Conservation (phyloP, 257 asterid species). For the Penstemon newberryi region DNA sequence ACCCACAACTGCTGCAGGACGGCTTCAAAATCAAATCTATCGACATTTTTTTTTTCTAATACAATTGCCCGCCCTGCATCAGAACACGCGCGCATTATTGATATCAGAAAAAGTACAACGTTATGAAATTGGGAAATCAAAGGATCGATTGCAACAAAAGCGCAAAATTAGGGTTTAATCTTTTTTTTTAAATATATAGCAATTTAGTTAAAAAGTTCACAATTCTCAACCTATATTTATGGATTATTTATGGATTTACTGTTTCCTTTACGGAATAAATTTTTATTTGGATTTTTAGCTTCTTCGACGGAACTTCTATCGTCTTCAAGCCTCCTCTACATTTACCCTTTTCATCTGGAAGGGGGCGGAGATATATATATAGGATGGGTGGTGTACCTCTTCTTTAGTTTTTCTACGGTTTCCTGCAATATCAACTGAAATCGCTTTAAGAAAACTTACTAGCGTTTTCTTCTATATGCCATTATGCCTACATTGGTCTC, state of each 20-base stretch:
- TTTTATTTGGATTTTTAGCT: constrained; percentile 10
- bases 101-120: background rate
- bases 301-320: constrained; percentile 1
- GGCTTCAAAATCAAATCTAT: constrained; percentile 79
- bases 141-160: background rate
- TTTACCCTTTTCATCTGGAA: background rate
- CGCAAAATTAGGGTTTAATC: constrained; percentile 30
- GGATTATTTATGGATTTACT: background rate
- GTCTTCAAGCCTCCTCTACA: no score
- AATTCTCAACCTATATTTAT: constrained; percentile 17
- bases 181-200: background rate
- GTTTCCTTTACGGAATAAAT: background rate
- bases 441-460: background rate
- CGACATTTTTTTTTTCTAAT: constrained; percentile 40
- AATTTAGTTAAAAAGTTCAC: background rate
- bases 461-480: no score
- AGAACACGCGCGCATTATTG: background rate
- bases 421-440: constrained; percentile 1
- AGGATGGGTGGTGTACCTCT: background rate
- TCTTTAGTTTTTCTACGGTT: background rate
- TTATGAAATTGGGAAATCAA: background rate
- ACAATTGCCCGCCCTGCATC: constrained; percentile 26
- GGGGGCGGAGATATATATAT: background rate
- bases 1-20: constrained; percentile 79
- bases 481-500: no score